Conservation (phyloP, 2,329 filamentous ascomycete species). For the Chrysoporthe deuterocubensis region DNA sequence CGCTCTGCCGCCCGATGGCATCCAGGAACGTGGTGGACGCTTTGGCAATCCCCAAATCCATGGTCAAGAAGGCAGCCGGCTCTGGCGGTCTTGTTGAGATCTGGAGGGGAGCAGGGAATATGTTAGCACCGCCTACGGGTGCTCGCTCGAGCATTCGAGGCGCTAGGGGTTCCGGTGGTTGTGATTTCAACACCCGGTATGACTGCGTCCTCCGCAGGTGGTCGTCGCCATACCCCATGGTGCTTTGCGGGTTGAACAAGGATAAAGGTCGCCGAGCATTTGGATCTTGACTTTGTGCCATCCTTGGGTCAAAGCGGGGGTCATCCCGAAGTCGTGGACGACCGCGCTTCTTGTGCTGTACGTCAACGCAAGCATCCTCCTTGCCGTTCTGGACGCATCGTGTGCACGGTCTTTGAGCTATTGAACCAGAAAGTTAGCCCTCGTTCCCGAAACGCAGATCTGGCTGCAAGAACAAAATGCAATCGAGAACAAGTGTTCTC, state of each 20-base stretch:
- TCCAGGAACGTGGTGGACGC: slow-evolving; percentile 61
- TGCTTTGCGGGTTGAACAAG: slow-evolving; percentile 52
- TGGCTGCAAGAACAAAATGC: neutral
- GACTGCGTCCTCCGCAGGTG: slow-evolving; percentile 50
- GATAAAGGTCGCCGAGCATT: slow-evolving; percentile 54
- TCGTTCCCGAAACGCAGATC: neutral
- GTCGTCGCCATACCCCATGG: slow-evolving; percentile 51
- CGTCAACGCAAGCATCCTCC: slow-evolving; percentile 78
- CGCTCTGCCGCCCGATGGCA: slow-evolving; percentile 52
- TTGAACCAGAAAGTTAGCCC: slow-evolving; percentile 35
- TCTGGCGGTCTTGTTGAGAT: slow-evolving; percentile 50
- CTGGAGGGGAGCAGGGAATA: slow-evolving; percentile 51
- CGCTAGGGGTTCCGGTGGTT: slow-evolving; percentile 51
- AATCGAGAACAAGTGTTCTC: slow-evolving; percentile 21
- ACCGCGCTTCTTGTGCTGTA: slow-evolving; percentile 84
- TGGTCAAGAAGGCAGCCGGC: slow-evolving; percentile 61
- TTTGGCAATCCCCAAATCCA: slow-evolving; percentile 62
- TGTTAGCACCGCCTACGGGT: slow-evolving; percentile 51
- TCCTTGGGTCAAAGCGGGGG: slow-evolving; percentile 56
- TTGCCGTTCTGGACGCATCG: slow-evolving; percentile 80
- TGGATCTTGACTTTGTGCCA: slow-evolving; percentile 48
- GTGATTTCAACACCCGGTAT: slow-evolving; percentile 60
- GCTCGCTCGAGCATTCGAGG: slow-evolving; percentile 57
- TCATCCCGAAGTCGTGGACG: slow-evolving; percentile 78
- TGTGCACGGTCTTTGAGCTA: slow-evolving; percentile 77